Evolutionary conservation across 108 stramenopile species (phyloP), one percentile per base, ranked within the genome.

Genomic region (Bacterosira constricta): DNA sequence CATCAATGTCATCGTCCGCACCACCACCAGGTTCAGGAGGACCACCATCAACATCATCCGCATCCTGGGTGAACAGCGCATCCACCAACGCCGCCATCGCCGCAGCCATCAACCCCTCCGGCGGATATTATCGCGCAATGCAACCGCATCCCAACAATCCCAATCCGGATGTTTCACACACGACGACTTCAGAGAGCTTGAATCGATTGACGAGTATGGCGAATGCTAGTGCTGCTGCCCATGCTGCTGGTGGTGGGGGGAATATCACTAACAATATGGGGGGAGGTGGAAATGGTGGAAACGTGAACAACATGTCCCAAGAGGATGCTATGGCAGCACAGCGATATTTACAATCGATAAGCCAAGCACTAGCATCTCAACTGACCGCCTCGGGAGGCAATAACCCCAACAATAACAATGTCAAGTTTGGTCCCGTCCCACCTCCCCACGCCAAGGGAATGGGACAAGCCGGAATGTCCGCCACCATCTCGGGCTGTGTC

Each of bases 311-410:
- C 27, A 54, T 44, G 38, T 23, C 32, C 3, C 35, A 34, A 2
- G 21, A 52, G 21, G 60, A 61, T n/a, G 60, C 60, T 10, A 4
- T 44, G 15, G 18, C 45, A 35, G 56, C 69, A 10, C 56, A 70
- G 39, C 45, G 31, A 23, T 70, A 70, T 50, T 37, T 70, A n/a
- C 56, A 70, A 34, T 57, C 56, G 29, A 41, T 70, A 32, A 58
- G 69, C 17, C 45, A 58, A 37, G 2, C 50, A 10, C 29, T 70
- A 13, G 46, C 69, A 1, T 8, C 69, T 50, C 32, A 60, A 23
- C 31, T 60, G 34, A 51, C 38, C 27, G 6, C 8, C 41, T n/a
- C n/a, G 41, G 12, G 15, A 11, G 41, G 41, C 6, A 42, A n/a
- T 42, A n/a, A n/a, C 10, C 12, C 15, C 41, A n/a, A n/a, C n/a